phyloP scores from a whole-genome alignment of 768 basidiomycete genomes.

The Tephrocybe sp. region DNA sequence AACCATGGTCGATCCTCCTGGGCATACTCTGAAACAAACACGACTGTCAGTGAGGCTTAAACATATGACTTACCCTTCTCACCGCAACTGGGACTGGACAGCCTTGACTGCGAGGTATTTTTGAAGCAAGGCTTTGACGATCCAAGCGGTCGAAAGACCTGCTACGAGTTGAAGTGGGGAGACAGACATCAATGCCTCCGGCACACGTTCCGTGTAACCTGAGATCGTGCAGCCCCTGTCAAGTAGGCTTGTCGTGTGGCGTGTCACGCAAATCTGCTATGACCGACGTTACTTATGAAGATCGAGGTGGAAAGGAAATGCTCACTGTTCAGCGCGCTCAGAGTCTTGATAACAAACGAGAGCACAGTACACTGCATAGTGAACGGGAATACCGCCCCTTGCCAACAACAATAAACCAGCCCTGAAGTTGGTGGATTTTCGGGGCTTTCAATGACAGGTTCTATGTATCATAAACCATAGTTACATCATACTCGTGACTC shows the following conservation, averaged over 20 bases:
- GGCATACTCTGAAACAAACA: constrained; percentile 13
- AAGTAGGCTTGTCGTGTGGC: not conserved
- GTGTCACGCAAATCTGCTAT: not conserved
- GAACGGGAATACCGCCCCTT: too few relatives aligned
- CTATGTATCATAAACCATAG: too few relatives aligned
- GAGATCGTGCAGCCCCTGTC: not conserved
- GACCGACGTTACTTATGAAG: too few relatives aligned
- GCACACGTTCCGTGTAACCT: not conserved
- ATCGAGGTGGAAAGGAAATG: too few relatives aligned
- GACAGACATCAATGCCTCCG: constrained; percentile 8
- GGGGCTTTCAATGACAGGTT: too few relatives aligned
- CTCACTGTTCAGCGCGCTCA: too few relatives aligned
- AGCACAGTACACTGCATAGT: too few relatives aligned
- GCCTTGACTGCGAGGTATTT: constrained; percentile 14
- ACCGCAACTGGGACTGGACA: constrained; percentile 11
- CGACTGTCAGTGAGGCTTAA: not conserved
- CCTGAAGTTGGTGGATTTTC: too few relatives aligned
- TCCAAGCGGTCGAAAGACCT: constrained; percentile 13
- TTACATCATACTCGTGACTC: too few relatives aligned
- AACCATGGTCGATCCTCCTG: constrained; percentile 13
- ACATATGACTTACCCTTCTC: not conserved
- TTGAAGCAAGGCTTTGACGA: constrained; percentile 12
- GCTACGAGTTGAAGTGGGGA: constrained; percentile 11
- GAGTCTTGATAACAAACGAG: too few relatives aligned
- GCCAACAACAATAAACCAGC: too few relatives aligned